Evolutionary conservation across 176 grass and related monocot genomes (phyloP).

Genomic region (Microstegium vimineum): DNA sequence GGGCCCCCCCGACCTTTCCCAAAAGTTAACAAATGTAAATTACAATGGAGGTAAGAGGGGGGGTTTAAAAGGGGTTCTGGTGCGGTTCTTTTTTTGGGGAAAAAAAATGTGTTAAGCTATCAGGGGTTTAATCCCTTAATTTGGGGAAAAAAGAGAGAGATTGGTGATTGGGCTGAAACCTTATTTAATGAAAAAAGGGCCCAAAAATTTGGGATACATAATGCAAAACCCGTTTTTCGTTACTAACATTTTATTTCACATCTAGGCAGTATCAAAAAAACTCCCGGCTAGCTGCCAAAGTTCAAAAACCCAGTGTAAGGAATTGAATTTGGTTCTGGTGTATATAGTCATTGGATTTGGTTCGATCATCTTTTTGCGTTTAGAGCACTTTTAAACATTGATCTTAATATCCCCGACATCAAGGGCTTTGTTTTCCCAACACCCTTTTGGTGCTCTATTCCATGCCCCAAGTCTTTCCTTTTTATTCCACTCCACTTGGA

Average conservation of each 20-base stretch:
- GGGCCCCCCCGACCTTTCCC: slow-evolving; percentile 40
- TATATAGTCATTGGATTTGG: slow-evolving; percentile 66
- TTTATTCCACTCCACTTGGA: slow-evolving; percentile 84
- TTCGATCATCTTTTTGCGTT: slow-evolving; percentile 47
- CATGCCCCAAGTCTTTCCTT: slow-evolving; percentile 84
- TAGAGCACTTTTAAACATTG: slow-evolving; percentile 38
- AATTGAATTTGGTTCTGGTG: slow-evolving; percentile 63
- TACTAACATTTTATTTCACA: slow-evolving; percentile 51
- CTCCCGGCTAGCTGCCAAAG: slow-evolving; percentile 82
- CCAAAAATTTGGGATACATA: slow-evolving; percentile 77
- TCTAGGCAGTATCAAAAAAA: slow-evolving; percentile 79
- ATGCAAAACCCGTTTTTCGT: too few relatives aligned
- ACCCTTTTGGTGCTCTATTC: slow-evolving; percentile 63
- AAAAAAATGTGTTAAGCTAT: slow-evolving; percentile 14
- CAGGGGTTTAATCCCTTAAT: slow-evolving; percentile 56
- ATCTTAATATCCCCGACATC: slow-evolving; percentile 70
- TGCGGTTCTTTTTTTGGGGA: slow-evolving; percentile 4
- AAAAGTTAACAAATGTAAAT: slow-evolving; percentile 14
- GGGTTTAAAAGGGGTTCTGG: not conserved
- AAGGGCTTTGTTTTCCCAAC: slow-evolving; percentile 76
- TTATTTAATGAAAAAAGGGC: slow-evolving; percentile 60
- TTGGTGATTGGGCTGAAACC: slow-evolving; percentile 66
- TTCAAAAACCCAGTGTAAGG: slow-evolving; percentile 63
- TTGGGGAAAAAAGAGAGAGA: slow-evolving; percentile 76
- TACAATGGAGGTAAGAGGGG: slow-evolving; percentile 29